Percentiles rank a stretch among this genome's conserved stretches.
Conservation (phyloP, 306 rosid genomes). For the Vachellia pachyceras region DNA sequence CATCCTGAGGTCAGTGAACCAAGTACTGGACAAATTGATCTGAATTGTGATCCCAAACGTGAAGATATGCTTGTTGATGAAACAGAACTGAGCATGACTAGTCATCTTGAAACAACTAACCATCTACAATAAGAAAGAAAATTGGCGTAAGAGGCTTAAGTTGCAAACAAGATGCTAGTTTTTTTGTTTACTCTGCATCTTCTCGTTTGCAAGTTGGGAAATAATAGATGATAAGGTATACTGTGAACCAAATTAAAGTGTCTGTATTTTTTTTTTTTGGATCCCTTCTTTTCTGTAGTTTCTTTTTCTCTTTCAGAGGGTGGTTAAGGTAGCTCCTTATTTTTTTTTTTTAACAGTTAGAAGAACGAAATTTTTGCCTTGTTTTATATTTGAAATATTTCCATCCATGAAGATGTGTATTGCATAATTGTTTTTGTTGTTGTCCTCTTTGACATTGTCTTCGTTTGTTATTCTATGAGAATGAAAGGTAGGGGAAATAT, state of each 20-base stretch:
- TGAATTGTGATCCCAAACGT: constrained; percentile 76
- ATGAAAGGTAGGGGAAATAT: constrained; percentile 29
- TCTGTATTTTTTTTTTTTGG: constrained; percentile 10
- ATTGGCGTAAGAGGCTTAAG: constrained; percentile 45
- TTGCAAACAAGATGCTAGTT: constrained; percentile 39
- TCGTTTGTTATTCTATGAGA: constrained; percentile 26
- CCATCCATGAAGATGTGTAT: not conserved
- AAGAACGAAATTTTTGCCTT: constrained; percentile 42
- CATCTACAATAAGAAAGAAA: constrained; percentile 43
- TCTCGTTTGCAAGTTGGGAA: constrained; percentile 48
- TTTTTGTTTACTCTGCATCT: constrained; percentile 39
- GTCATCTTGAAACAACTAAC: constrained; percentile 50
- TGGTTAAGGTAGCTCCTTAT: constrained; percentile 28
- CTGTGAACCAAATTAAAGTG: constrained; percentile 42
- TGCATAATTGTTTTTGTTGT: constrained; percentile 13
- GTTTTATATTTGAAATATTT: constrained; percentile 14
- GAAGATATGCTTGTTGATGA: constrained; percentile 57
- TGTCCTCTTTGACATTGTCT: constrained; percentile 25
- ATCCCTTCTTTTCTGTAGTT: constrained; percentile 26
- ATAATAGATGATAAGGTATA: constrained; percentile 46
- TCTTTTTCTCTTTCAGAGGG: constrained; percentile 38
- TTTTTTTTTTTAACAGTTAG: constrained; percentile 15
- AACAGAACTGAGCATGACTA: constrained; percentile 51
- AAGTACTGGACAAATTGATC: constrained; percentile 71
- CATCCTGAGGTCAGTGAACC: constrained; percentile 56